Base-by-base conservation (phyloP, 176 grass and related monocot species). In the Olyra latifolia region DNA sequence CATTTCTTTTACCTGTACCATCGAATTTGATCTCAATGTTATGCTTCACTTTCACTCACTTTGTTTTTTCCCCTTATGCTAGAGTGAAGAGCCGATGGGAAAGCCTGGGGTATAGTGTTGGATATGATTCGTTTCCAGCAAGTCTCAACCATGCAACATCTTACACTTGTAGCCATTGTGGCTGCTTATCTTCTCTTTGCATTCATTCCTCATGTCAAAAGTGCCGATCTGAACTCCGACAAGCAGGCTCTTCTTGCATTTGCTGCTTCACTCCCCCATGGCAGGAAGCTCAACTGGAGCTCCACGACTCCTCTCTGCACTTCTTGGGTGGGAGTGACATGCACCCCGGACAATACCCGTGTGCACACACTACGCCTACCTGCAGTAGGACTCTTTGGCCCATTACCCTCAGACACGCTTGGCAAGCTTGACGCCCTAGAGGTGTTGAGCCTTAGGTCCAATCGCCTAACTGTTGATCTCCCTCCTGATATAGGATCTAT, bases 251-350 rank as follows among this genome's bases (percentile, higher is more conserved):
- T 99, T 82, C 96, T 95, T 53, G 58, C 81, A 84, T 99, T 99
- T 85, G 92, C 96, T 72, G 77, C 81, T 23, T 91, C 85, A 71
- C 69, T 99, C 44, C 90, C 92, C 45, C 96, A 95, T 84, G 88
- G 90, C 49, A 89, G 81, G 59, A 99, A 95, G 84, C 88, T 99
- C 35, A 95, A 99, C 62, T 99, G 96, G 96, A 93, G 81, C 72
- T 82, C 66, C 40, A 77, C 50, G 3, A 79, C 78, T 69, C 85
- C 88, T 61, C 57, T 98, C 71, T 99, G 96, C 76, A 89, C 96
- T 19, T 84, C 89, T 52, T 99, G 96, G 96, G 88, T 93, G 27
- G 96, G 96, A 49, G 87, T 99, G 24, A 91, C 84, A 58, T 99
- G 96, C 69, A 95, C 90, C 22, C 84, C 82, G 56, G 78, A 93